A percentile compares a stretch with the other conserved stretches of the same genome.
Evolutionary conservation across 192 early-diverging fungal genomes (phyloP).

Genomic region (Coemansia sp.): DNA sequence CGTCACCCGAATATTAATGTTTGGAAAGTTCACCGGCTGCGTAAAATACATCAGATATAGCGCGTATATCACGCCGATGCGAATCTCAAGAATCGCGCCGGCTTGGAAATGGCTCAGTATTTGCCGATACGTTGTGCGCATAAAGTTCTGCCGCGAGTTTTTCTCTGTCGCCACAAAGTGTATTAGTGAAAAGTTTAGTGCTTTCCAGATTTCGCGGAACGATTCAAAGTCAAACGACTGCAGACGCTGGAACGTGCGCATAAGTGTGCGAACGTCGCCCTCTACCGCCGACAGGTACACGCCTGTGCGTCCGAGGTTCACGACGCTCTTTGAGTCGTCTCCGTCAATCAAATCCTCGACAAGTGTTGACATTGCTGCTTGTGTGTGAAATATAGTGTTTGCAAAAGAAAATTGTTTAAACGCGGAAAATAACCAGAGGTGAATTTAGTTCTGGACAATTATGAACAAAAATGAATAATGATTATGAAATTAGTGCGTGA

Average conservation of each 20-base stretch:
- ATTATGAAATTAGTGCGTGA: too few relatives aligned
- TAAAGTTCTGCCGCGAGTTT: conserved; percentile 57
- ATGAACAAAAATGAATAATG: too few relatives aligned
- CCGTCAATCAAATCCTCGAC: conserved; percentile 29
- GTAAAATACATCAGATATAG: conserved; percentile 61
- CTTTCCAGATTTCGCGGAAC: conserved; percentile 57
- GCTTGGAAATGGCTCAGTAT: conserved; percentile 47
- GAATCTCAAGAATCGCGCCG: conserved; percentile 47
- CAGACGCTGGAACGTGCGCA: conserved; percentile 53
- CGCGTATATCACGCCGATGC: conserved; percentile 55
- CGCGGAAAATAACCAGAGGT: background rate
- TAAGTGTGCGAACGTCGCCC: conserved; percentile 51
- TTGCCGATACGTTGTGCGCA: conserved; percentile 55
- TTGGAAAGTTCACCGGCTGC: conserved; percentile 57
- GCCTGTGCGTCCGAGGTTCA: conserved; percentile 52
- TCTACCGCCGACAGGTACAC: conserved; percentile 52
- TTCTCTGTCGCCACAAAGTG: conserved; percentile 62
- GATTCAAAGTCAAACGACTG: conserved; percentile 52
- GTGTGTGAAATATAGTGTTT: background rate
- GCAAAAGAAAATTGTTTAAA: conserved; percentile 3
- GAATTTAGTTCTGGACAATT: too few relatives aligned
- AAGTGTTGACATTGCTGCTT: conserved; percentile 5
- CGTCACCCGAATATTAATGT: conserved; percentile 52
- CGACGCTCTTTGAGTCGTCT: conserved; percentile 46
- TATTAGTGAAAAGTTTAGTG: conserved; percentile 57